These are phyloP conservation scores for Scenedesmus sp. DNA, from an alignment of 163 green algal genomes.

Conservation along the genomic window DNA sequence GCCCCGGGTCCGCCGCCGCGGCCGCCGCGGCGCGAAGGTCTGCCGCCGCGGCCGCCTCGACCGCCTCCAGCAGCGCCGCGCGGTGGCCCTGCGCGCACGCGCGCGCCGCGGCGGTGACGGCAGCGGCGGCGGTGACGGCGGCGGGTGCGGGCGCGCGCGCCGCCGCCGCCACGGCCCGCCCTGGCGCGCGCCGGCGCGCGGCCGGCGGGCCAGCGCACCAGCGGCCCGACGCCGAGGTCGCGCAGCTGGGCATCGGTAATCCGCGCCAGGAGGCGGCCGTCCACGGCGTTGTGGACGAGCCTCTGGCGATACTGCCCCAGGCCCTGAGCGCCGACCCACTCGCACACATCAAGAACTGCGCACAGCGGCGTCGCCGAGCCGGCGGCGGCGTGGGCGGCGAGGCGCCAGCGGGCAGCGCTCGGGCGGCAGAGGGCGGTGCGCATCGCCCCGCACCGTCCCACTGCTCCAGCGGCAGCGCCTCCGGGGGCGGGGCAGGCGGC, in stretches of 20 bases:
- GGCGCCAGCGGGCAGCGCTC: too few species aligned
- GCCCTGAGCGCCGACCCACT: constrained; percentile 66
- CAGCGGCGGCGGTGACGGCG: neutral
- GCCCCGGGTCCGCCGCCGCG: too few species aligned
- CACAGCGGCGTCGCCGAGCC: neutral
- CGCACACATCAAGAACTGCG: constrained; percentile 37
- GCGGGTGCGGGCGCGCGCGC: constrained; percentile 12
- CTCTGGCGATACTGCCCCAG: constrained; percentile 72
- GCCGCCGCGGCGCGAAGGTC: constrained; percentile 4
- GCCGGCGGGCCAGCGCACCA: constrained; percentile 9
- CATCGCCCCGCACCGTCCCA: neutral
- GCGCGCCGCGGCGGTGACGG: too few species aligned
- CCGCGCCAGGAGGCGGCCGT: constrained; percentile 63
- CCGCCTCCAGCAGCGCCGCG: constrained; percentile 41
- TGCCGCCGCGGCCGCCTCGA: constrained; percentile 19
- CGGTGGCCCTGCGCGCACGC: constrained; percentile 47
- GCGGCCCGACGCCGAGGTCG: constrained; percentile 55
- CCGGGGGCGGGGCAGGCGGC: too few species aligned
- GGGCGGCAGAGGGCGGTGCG: neutral
- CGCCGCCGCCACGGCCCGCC: constrained; percentile 42
- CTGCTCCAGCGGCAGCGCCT: neutral
- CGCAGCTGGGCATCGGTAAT: constrained; percentile 56
- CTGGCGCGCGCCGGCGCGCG: constrained; percentile 38
- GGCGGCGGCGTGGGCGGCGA: too few species aligned
- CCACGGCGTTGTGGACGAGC: constrained; percentile 69